Conservation (phyloP, 2,329 filamentous ascomycete genomes). For the Phaeoacremonium minimum region DNA sequence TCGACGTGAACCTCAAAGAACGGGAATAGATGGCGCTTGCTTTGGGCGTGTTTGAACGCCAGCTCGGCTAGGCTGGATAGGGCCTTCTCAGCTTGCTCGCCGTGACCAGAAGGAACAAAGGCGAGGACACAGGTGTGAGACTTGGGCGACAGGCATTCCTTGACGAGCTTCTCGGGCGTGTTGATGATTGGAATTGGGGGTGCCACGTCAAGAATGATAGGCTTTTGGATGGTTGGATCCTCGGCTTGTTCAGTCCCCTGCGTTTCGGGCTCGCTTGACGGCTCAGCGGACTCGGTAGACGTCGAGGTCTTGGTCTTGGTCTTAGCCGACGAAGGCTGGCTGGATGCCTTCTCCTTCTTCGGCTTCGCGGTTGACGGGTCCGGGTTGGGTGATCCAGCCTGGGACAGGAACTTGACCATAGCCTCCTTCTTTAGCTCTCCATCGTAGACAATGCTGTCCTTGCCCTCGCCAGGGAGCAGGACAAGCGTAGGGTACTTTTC, state of each 20-base stretch:
- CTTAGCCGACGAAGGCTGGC: conserved; percentile 21
- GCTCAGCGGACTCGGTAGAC: conserved; percentile 35
- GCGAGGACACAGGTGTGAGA: conserved; percentile 81
- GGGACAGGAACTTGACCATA: conserved; percentile 77
- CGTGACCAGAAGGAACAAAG: conserved; percentile 54
- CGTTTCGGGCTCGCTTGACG: conserved; percentile 22
- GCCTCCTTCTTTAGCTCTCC: conserved; percentile 82
- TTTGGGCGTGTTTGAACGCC: conserved; percentile 67
- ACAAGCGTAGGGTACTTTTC: conserved; percentile 75
- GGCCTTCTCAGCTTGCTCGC: conserved; percentile 49
- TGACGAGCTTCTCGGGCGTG: conserved; percentile 58
- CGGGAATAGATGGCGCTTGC: conserved; percentile 70
- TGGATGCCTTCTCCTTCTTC: conserved; percentile 31
- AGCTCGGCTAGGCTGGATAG: conserved; percentile 67
- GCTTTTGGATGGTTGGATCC: conserved; percentile 41
- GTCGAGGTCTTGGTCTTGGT: conserved; percentile 35
- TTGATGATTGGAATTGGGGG: conserved; percentile 64
- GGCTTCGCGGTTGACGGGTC: conserved; percentile 58
- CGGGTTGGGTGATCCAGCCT: conserved; percentile 74
- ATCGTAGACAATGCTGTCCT: conserved; percentile 68
- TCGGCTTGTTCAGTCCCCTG: conserved; percentile 34
- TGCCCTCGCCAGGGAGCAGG: conserved; percentile 67
- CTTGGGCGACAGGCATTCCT: conserved; percentile 70
- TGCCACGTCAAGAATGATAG: conserved; percentile 46
- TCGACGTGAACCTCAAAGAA: conserved; percentile 69